These are phyloP conservation scores for thale cress (Arabidopsis thaliana) DNA, from an alignment of 345 rosid genomes.

Conservation along the genomic window DNA sequence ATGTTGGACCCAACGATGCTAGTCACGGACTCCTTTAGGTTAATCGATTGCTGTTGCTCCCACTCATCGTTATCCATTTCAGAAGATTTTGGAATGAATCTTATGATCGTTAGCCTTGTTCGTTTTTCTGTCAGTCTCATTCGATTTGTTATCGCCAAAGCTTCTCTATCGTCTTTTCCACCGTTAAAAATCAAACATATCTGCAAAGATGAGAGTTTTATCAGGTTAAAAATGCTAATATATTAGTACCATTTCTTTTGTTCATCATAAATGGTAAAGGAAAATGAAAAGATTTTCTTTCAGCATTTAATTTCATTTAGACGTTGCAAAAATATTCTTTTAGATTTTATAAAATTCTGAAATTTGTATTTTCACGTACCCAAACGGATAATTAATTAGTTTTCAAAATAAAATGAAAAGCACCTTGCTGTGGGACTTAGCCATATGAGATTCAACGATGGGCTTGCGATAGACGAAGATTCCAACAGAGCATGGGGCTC, in stretches of 20 bases:
- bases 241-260: neutral
- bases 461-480: slow-evolving; percentile 50
- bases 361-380: neutral
- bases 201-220: slow-evolving; percentile 8
- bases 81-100: slow-evolving; percentile 14
- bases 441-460: slow-evolving; percentile 3
- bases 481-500: slow-evolving; percentile 71
- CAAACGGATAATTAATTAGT: too few relatives aligned
- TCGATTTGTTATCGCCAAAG: slow-evolving; percentile 43
- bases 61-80: slow-evolving; percentile 26
- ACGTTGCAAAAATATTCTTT: neutral
- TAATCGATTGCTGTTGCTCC: slow-evolving; percentile 29
- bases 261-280: neutral
- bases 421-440: slow-evolving; percentile 24
- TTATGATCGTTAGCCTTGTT: slow-evolving; percentile 44
- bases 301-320: neutral
- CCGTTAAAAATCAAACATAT: slow-evolving; percentile 49
- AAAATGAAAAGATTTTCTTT: neutral
- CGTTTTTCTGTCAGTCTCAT: slow-evolving; percentile 29
- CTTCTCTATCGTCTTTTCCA: slow-evolving; percentile 54
- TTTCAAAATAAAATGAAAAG: neutral
- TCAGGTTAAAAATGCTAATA: neutral
- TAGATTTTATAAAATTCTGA: neutral
- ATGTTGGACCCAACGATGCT: neutral
- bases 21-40: slow-evolving; percentile 42